Evolutionary conservation across 768 basidiomycete genomes (phyloP), one percentile per base, ranked within the genome.

Genomic region (Pholiota conissans): DNA sequence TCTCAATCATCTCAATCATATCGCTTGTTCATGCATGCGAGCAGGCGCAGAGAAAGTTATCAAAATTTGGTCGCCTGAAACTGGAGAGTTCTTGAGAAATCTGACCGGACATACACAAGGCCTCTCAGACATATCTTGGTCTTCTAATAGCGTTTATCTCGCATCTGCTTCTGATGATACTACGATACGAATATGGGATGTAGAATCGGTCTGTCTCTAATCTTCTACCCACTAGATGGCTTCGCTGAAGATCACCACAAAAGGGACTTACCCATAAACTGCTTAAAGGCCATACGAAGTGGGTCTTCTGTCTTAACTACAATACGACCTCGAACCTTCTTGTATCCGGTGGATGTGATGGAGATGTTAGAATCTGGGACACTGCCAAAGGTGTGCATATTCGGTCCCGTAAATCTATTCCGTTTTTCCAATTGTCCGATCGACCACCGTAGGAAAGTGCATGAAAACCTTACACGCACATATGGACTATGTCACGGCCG

Each of bases 161-260:
- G 94, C 95, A 0, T 94, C 93, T 27, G 95, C 92, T 0, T 95
- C 93, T 2, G 96, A 98, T 70, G 96, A 98, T 68, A 86, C 85
- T 2, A 93, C 90, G 2, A 84, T 95, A 63, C 82, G 91, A 29
- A 88, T 95, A 75, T 95, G 94, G 94, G 84, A 89, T 63, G 86
- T 94, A 52, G 89, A 92, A 68, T 79, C 84, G 50, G 90, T 91
- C 67, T 60, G 86, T 79, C 28, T 69, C 61, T 52, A 29, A 22
- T 49, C 29, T 56, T 26, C 39, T 30, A 24, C 20, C 40, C 42
- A n/a, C 20, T 45, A 10, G 52, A 56, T 16, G 30, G 24, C 42
- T 24, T 11, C 9, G 35, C 50, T 30, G n/a, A 55, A 52, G 45
- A 27, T 35, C 35, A 18, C 49, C 46, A 32, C 52, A 54, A 50